phyloP scores from a whole-genome alignment of 306 rosid species.

The Rosa persica region DNA sequence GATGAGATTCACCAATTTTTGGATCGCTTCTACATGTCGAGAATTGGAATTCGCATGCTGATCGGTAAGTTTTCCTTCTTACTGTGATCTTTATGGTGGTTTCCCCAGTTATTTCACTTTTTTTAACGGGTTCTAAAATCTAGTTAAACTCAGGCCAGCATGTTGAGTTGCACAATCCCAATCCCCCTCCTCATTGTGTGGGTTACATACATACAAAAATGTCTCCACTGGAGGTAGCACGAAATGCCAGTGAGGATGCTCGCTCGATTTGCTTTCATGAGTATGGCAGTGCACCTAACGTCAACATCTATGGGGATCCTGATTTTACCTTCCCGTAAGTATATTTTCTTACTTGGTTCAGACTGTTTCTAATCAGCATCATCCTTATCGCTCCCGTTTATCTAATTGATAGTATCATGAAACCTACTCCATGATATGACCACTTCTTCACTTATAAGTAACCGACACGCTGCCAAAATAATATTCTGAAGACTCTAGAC shows the following conservation, averaged over 20 bases:
- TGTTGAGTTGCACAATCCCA: conserved; percentile 93
- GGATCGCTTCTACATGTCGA: conserved; percentile 95
- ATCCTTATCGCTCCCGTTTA: not conserved
- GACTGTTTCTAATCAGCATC: conserved; percentile 22
- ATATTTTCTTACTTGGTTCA: conserved; percentile 14
- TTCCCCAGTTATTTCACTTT: not conserved
- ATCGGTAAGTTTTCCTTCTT: conserved; percentile 58
- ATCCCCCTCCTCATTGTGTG: conserved; percentile 71
- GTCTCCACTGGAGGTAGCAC: conserved; percentile 84
- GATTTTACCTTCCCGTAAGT: conserved; percentile 92
- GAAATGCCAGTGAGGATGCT: conserved; percentile 79
- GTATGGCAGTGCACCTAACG: conserved; percentile 82
- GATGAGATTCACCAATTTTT: conserved; percentile 86
- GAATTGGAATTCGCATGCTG: conserved; percentile 98
- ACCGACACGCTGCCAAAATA: not conserved
- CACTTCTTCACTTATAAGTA: not conserved
- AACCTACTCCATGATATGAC: not conserved
- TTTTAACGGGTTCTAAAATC: conserved; percentile 20
- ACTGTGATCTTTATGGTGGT: conserved; percentile 13
- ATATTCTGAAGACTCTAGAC: not conserved
- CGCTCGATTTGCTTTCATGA: conserved; percentile 78
- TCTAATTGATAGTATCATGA: not conserved
- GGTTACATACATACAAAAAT: conserved; percentile 90
- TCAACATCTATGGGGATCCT: conserved; percentile 79
- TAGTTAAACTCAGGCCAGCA: conserved; percentile 79